Conservation (phyloP, 352 stramenopile species). For the Pythium rishiriense region DNA sequence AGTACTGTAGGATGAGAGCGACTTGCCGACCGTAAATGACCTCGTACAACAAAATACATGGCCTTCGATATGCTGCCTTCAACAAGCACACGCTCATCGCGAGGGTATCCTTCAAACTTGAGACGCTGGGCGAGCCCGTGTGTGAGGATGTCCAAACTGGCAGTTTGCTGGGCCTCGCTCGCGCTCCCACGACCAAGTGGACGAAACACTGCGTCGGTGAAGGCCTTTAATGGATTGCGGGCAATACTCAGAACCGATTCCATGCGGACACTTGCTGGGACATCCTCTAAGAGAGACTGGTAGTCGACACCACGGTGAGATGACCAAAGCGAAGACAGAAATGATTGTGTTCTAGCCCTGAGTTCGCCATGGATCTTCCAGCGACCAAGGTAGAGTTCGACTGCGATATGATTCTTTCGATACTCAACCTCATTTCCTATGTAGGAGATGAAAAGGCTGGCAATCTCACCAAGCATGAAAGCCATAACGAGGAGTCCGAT, state of each 20-base stretch:
- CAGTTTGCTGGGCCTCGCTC: slow-evolving; percentile 21
- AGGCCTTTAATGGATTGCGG: slow-evolving; percentile 35
- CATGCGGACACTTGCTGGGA: slow-evolving; percentile 47
- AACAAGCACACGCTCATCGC: slow-evolving; percentile 54
- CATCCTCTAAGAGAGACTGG: slow-evolving; percentile 49
- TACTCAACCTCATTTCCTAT: slow-evolving; percentile 73
- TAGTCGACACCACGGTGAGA: slow-evolving; percentile 66
- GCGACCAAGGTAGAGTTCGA: slow-evolving; percentile 55
- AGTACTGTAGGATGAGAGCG: slow-evolving; percentile 28
- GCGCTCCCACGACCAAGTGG: slow-evolving; percentile 29
- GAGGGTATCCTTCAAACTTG: slow-evolving; percentile 63
- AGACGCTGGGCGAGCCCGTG: slow-evolving; percentile 46
- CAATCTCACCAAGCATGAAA: slow-evolving; percentile 76
- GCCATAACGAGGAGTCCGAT: slow-evolving; percentile 56
- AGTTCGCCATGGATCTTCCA: slow-evolving; percentile 51
- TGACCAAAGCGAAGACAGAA: slow-evolving; percentile 64
- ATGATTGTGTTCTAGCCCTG: slow-evolving; percentile 45
- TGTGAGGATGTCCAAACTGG: slow-evolving; percentile 33
- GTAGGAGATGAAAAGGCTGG: slow-evolving; percentile 70
- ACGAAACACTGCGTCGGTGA: slow-evolving; percentile 44
- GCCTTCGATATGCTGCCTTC: slow-evolving; percentile 64
- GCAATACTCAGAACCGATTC: slow-evolving; percentile 57
- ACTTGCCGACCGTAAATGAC: slow-evolving; percentile 39
- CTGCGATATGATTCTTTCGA: slow-evolving; percentile 68
- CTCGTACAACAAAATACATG: slow-evolving; percentile 75